These are phyloP conservation scores for Metahyphopichia silvanorum DNA, from an alignment of 805 yeast genomes.

Conservation along the genomic window DNA sequence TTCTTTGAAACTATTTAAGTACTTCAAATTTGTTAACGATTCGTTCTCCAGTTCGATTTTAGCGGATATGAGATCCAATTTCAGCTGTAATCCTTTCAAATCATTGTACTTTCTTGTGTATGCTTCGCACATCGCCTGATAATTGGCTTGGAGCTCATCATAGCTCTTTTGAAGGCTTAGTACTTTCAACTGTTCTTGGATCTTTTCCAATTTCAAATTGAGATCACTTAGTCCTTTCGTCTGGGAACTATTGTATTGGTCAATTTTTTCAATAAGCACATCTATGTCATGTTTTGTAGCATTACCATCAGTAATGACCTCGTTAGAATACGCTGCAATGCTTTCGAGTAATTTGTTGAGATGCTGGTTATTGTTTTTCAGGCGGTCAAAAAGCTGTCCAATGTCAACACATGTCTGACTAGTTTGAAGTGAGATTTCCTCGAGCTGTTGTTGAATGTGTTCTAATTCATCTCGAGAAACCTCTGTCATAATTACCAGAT, in stretches of 20 bases:
- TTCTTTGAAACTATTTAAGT: too few species aligned
- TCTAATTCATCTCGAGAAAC: too few species aligned
- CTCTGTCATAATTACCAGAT: too few species aligned
- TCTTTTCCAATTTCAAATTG: neutral
- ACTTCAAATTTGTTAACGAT: too few species aligned
- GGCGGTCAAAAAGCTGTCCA: constrained; percentile 34
- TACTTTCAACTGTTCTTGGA: too few species aligned
- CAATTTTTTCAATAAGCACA: constrained; percentile 1
- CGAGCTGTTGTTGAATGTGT: constrained; percentile 26
- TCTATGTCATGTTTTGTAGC: constrained; percentile 31
- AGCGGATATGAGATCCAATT: constrained; percentile 16
- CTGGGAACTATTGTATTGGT: neutral
- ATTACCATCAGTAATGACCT: constrained; percentile 32
- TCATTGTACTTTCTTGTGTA: constrained; percentile 23
- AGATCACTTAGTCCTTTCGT: neutral
- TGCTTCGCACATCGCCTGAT: constrained; percentile 13
- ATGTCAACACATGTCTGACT: constrained; percentile 35
- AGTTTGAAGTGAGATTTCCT: constrained; percentile 27
- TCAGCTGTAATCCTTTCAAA: constrained; percentile 16
- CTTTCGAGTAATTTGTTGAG: constrained; percentile 32
- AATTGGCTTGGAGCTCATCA: constrained; percentile 13
- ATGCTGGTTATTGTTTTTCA: constrained; percentile 37
- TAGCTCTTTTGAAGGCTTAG: too few species aligned
- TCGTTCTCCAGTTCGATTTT: too few species aligned
- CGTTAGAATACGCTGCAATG: constrained; percentile 31